Conservation (phyloP, 768 basidiomycete genomes). For the Lentinula guzmanii region DNA sequence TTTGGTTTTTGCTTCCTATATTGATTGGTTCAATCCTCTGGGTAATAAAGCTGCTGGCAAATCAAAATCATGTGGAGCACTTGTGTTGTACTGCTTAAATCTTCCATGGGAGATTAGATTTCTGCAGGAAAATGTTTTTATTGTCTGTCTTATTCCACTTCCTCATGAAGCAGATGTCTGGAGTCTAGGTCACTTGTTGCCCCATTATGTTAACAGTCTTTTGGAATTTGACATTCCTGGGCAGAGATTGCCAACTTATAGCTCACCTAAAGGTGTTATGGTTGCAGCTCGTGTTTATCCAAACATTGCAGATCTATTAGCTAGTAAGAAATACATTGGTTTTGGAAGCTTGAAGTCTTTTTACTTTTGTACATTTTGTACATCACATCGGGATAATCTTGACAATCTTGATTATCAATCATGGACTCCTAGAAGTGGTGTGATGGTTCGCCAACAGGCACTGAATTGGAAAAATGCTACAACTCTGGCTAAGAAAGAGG, state of each 20-base stretch:
- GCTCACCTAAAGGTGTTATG: slow-evolving; percentile 10
- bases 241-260: slow-evolving; percentile 7
- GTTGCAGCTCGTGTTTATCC: slow-evolving; percentile 12
- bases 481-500: slow-evolving; percentile 10
- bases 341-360: slow-evolving; percentile 12
- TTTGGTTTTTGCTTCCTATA: slow-evolving; percentile 22
- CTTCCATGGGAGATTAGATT: slow-evolving; percentile 20
- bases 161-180: slow-evolving; percentile 19
- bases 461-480: slow-evolving; percentile 10
- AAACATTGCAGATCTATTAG: slow-evolving; percentile 19
- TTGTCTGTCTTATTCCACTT: slow-evolving; percentile 26
- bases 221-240: slow-evolving; percentile 14
- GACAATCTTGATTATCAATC: slow-evolving; percentile 13
- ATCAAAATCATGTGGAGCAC: slow-evolving; percentile 19
- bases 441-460: slow-evolving; percentile 14
- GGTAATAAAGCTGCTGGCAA: slow-evolving; percentile 17
- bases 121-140: slow-evolving; percentile 23
- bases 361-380: slow-evolving; percentile 19
- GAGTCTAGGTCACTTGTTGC: slow-evolving; percentile 15
- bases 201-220: slow-evolving; percentile 7
- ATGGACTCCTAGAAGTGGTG: slow-evolving; percentile 10
- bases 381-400: slow-evolving; percentile 6
- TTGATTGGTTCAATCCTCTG: slow-evolving; percentile 32
- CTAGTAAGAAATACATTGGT: slow-evolving; percentile 16
- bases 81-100: slow-evolving; percentile 27